Percentiles rank a stretch among this genome's conserved stretches.
Conservation (phyloP, 208 protist species). For the Strigomonas galati region DNA sequence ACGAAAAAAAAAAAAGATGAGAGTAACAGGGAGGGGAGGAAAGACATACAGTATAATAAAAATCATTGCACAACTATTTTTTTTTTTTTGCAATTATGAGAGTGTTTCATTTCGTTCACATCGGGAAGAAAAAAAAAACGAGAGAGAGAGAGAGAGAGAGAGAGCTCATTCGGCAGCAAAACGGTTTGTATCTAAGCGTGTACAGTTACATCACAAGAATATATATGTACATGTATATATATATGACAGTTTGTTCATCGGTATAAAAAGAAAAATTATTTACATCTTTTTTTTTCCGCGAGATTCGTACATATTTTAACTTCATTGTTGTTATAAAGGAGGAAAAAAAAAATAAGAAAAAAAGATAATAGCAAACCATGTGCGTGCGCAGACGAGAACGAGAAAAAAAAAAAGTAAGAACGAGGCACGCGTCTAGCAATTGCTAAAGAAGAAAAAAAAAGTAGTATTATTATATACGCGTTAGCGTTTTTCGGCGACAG, state of each 20-base stretch:
- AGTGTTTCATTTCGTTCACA: neutral
- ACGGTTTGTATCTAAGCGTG: no score
- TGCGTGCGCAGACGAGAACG: no score
- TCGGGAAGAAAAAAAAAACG: conserved; percentile 5
- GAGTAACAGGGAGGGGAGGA: neutral
- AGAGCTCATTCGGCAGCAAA: no score
- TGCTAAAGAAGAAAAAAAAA: no score
- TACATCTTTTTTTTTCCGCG: no score
- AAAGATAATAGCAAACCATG: neutral
- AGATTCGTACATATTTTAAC: neutral
- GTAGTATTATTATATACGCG: conserved; percentile 14
- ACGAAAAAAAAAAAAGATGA: conserved; percentile 9
- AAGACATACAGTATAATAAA: neutral
- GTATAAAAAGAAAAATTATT: neutral
- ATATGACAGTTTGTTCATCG: no score
- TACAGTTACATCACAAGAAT: neutral
- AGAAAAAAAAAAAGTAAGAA: conserved; percentile 1
- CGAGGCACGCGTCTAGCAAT: neutral
- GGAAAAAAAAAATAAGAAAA: neutral
- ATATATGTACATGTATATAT: neutral
- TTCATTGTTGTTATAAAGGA: neutral
- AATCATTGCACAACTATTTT: neutral
- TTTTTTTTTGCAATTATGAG: conserved; percentile 4
- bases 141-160: no score
- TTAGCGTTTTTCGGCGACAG: conserved; percentile 20